These are phyloP conservation scores for Leishmania mexicana DNA, from an alignment of 208 protist genomes.

Conservation along the genomic window DNA sequence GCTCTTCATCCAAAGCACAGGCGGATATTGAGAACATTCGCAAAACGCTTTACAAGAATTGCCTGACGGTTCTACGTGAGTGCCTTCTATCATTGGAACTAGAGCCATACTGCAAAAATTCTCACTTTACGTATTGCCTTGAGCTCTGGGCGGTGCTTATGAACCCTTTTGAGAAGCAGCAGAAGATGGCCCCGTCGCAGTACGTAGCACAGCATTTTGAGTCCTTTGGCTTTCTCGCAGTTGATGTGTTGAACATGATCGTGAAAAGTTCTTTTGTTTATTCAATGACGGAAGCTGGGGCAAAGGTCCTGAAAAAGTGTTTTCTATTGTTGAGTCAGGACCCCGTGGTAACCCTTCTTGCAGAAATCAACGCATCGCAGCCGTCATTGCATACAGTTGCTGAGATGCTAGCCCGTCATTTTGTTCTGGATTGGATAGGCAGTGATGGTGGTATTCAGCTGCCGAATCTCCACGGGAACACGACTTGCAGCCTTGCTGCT, in stretches of 20 bases:
- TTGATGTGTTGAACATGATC: slow-evolving; percentile 64
- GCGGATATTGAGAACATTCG: slow-evolving; percentile 50
- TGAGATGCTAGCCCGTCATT: slow-evolving; percentile 20
- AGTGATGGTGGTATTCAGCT: slow-evolving; percentile 26
- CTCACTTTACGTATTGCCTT: slow-evolving; percentile 74
- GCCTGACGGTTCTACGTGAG: slow-evolving; percentile 59
- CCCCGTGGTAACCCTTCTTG: slow-evolving; percentile 36
- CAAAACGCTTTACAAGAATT: slow-evolving; percentile 66
- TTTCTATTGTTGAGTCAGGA: slow-evolving; percentile 41
- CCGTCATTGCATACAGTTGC: slow-evolving; percentile 4
- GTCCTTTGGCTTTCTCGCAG: slow-evolving; percentile 61
- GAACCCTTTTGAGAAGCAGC: slow-evolving; percentile 41
- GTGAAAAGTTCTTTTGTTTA: slow-evolving; percentile 67
- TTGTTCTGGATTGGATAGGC: slow-evolving; percentile 33
- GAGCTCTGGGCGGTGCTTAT: slow-evolving; percentile 81
- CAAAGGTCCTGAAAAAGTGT: slow-evolving; percentile 45
- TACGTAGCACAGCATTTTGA: slow-evolving; percentile 78
- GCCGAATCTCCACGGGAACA: slow-evolving; percentile 25
- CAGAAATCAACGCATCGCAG: slow-evolving; percentile 31
- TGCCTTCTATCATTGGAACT: slow-evolving; percentile 61
- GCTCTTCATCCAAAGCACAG: slow-evolving; percentile 21
- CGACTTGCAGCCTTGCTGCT: slow-evolving; percentile 35
- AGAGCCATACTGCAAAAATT: slow-evolving; percentile 49
- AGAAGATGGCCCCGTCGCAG: slow-evolving; percentile 26
- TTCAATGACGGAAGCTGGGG: slow-evolving; percentile 55